Percentiles rank a stretch among this genome's conserved stretches.
Evolutionary conservation across 225 moss, liverwort and hornwort genomes (phyloP).

Genomic region (Anthoceros angustus): DNA sequence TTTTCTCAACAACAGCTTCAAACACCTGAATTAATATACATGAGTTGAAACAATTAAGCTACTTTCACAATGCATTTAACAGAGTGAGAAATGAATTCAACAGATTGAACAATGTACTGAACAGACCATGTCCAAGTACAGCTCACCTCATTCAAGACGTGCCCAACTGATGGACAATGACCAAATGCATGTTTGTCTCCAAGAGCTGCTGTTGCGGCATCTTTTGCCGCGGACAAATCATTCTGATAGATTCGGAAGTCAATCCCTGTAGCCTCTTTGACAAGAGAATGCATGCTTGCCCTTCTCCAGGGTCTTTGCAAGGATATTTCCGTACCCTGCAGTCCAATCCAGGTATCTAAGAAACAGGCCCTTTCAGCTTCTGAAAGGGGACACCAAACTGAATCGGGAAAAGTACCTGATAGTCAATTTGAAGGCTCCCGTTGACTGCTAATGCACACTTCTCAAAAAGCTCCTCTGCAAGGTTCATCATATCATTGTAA

Average conservation of each 20-base stretch:
- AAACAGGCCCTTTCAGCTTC: background rate
- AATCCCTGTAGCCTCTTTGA: constrained; percentile 60
- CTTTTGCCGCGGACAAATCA: constrained; percentile 57
- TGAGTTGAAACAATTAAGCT: background rate
- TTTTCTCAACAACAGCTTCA: constrained; percentile 82
- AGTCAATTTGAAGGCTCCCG: constrained; percentile 43
- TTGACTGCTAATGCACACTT: constrained; percentile 55
- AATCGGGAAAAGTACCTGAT: constrained; percentile 40
- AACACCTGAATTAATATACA: constrained; percentile 33
- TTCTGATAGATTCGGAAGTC: constrained; percentile 42
- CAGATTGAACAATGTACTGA: background rate
- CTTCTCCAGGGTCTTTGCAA: constrained; percentile 90
- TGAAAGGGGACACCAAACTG: background rate
- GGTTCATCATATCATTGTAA: constrained; percentile 92
- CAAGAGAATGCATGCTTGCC: constrained; percentile 70
- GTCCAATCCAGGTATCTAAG: background rate
- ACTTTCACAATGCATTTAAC: too few species aligned
- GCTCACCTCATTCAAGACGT: constrained; percentile 80
- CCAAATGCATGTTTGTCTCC: constrained; percentile 34
- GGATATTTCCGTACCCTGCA: constrained; percentile 69
- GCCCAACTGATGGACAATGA: constrained; percentile 61
- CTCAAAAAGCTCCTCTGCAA: constrained; percentile 80
- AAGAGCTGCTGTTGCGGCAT: constrained; percentile 35
- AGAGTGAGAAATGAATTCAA: background rate
- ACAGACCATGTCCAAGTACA: background rate